Conservation (phyloP, 2,329 filamentous ascomycete genomes). For the Beauveria rudraprayagi region DNA sequence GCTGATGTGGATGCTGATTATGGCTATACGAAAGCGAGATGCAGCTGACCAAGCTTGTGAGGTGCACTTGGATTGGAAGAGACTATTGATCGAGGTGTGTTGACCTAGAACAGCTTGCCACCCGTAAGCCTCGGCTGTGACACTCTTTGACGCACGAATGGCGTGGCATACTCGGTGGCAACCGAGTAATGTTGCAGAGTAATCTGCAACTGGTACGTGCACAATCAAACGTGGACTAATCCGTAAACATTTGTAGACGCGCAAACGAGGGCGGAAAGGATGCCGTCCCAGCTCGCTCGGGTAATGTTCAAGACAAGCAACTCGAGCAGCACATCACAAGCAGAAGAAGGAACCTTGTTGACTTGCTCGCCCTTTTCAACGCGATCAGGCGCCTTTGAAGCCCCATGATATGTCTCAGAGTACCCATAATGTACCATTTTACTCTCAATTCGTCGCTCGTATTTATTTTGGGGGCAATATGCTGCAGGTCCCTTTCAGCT, state of each 20-base stretch:
- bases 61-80: not conserved
- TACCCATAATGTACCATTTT: not conserved
- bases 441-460: not conserved
- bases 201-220: too few species aligned
- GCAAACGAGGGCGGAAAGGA: not conserved
- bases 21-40: too few species aligned
- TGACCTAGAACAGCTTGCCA: too few species aligned
- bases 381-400: not conserved
- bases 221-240: not conserved
- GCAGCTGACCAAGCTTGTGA: not conserved
- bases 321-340: not conserved
- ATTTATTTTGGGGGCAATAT: not conserved
- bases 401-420: not conserved
- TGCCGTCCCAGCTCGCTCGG: not conserved
- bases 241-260: not conserved
- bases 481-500: not conserved
- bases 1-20: not conserved
- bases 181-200: not conserved
- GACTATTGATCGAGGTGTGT: not conserved
- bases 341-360: not conserved
- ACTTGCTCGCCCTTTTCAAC: not conserved
- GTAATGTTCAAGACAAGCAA: constrained; percentile 1
- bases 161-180: not conserved
- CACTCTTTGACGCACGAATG: not conserved
- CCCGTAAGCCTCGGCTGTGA: not conserved